phyloP scores from a whole-genome alignment of 2,329 filamentous ascomycete genomes.

The Cladosporium sp. region DNA sequence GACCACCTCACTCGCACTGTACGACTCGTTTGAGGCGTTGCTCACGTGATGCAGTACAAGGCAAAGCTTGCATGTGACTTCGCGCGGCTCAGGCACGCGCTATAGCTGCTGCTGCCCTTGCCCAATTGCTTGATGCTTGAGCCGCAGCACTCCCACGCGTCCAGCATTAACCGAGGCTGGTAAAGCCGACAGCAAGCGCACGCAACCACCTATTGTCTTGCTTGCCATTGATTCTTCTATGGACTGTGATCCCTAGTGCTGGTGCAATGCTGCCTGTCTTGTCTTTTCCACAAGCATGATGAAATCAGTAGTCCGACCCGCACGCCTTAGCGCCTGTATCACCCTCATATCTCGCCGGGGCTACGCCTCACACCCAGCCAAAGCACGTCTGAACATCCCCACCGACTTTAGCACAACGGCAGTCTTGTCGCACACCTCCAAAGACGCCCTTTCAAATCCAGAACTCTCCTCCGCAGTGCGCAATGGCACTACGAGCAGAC shows the following conservation, averaged over 20 bases:
- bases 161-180: slow-evolving; percentile 5
- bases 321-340: slow-evolving; percentile 2
- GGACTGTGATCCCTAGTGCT: not conserved
- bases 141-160: slow-evolving; percentile 3
- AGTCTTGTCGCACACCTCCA: slow-evolving; percentile 74
- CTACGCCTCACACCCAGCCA: slow-evolving; percentile 49
- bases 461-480: slow-evolving; percentile 56
- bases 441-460: slow-evolving; percentile 63
- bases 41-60: not conserved
- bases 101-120: not conserved
- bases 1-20: not conserved
- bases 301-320: not conserved
- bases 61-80: not conserved
- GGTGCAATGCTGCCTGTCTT: not conserved
- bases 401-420: slow-evolving; percentile 81
- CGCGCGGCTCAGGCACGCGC: not conserved
- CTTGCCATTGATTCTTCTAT: not conserved
- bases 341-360: slow-evolving; percentile 9
- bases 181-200: slow-evolving; percentile 9
- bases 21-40: not conserved
- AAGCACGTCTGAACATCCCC: slow-evolving; percentile 71
- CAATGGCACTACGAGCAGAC: slow-evolving; percentile 63
- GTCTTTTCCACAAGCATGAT: not conserved
- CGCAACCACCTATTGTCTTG: not conserved
- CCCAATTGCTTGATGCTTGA: not conserved